Base-by-base conservation (phyloP, 306 rosid genomes). In the Cucumis cinereus region DNA sequence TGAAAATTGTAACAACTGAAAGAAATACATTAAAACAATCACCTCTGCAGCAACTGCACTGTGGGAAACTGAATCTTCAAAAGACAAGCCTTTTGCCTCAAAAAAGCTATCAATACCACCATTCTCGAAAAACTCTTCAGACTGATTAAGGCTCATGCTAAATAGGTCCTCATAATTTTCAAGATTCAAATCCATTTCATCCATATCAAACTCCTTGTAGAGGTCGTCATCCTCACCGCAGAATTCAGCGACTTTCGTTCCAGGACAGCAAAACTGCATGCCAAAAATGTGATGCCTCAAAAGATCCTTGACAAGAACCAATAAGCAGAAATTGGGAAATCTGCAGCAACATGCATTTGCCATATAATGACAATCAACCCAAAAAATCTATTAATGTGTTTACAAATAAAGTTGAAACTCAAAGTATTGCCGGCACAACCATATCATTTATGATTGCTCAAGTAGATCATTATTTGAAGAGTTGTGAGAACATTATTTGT, bases 161-260 rank as follows among this genome's bases (percentile, higher is more conserved):
- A 95, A 95, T 71, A 95, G 84, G 79, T 95, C 99, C 11, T 89
- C 90, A 35, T 95, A 95, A 88, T 92, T 92, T 81, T 92, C 99
- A 77, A 95, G 91, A 83, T 82, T 84, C 77, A 92, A 84, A 85
- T 92, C 96, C 84, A 95, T 84, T 84, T 90, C 98, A 70, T 92
- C 98, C 93, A 92, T 88, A 78, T 87, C 82, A 53, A 95, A 85
- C 83, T 89, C 96, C 28, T 79, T 90, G 84, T 80, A 87, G 63
- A 90, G 77, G 71, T 77, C 60, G 81, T 77, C 56, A 76, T 85
- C 89, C 55, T 90, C 88, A 73, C 83, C 86, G 54, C 81, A 81
- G 79, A 73, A 74, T 33, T 26, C 89, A 43, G 89, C 64, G 83
- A 72, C 69, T 84, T 82, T 95, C 40, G 83, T 78, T 83, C 83